phyloP scores from a whole-genome alignment of 1,284 basidiomycete genomes.

The Leccinum fuscescens region DNA sequence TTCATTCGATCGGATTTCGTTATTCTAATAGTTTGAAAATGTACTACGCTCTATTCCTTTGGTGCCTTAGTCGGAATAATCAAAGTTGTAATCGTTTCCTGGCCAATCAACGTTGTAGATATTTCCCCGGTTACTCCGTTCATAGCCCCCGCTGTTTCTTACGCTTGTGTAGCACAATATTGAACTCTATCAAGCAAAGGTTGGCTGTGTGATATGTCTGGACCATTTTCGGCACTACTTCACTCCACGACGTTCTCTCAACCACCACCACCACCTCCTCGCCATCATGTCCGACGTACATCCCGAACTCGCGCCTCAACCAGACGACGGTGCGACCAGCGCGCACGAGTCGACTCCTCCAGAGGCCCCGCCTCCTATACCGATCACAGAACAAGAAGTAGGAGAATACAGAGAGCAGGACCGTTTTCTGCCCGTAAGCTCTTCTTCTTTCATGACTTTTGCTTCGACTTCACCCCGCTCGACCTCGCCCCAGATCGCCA shows the following conservation, averaged over 20 bases:
- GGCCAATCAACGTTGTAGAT: conserved; percentile 20
- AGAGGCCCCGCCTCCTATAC: conserved; percentile 56
- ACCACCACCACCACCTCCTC: background rate
- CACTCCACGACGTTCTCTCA: background rate
- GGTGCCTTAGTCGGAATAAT: conserved; percentile 31
- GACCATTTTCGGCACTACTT: background rate
- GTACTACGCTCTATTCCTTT: conserved; percentile 26
- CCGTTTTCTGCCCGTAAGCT: conserved; percentile 76
- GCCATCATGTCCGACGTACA: conserved; percentile 51
- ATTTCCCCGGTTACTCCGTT: conserved; percentile 18
- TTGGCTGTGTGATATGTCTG: conserved; percentile 6
- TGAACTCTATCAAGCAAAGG: background rate
- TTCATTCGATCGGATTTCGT: background rate
- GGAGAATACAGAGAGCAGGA: conserved; percentile 92
- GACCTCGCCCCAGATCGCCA: conserved; percentile 72
- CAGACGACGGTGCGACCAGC: conserved; percentile 45
- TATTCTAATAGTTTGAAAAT: conserved; percentile 23
- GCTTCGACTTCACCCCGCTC: background rate
- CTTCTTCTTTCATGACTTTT: background rate
- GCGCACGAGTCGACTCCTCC: conserved; percentile 37
- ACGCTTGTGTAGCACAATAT: background rate
- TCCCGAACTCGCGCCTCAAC: conserved; percentile 53
- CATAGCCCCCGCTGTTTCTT: conserved; percentile 3
- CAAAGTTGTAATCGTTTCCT: conserved; percentile 13
- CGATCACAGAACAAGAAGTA: conserved; percentile 88